Conservation (phyloP, 73 alveolate species). For the Paramecium bursaria region DNA sequence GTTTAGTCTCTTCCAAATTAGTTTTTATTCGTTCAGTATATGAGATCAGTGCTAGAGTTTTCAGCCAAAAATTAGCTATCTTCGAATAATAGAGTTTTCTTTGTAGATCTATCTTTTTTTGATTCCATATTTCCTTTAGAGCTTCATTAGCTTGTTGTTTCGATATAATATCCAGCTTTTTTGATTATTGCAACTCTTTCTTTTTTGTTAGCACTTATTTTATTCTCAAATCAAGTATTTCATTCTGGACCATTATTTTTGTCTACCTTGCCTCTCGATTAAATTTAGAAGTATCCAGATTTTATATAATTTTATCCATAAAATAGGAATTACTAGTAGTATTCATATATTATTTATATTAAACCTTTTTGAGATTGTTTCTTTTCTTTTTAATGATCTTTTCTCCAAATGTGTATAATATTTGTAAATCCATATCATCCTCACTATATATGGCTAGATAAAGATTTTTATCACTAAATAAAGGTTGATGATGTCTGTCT, state of each 20-base stretch:
- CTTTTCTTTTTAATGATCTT: background rate
- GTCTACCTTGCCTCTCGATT: slow-evolving; percentile 16
- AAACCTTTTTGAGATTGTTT: slow-evolving; percentile 41
- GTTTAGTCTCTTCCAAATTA: slow-evolving; percentile 21
- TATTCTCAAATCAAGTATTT: slow-evolving; percentile 16
- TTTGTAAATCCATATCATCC: slow-evolving; percentile 1
- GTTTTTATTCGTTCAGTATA: background rate
- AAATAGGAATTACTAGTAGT: background rate
- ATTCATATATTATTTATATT: slow-evolving; percentile 20
- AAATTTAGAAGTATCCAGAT: slow-evolving; percentile 25
- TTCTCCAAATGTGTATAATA: slow-evolving; percentile 18
- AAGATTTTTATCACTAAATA: slow-evolving; percentile 1
- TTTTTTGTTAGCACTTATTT: slow-evolving; percentile 19
- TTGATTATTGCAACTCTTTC: slow-evolving; percentile 16
- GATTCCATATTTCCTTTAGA: slow-evolving; percentile 28
- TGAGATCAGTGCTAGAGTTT: background rate
- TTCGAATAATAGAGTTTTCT: background rate
- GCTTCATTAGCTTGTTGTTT: slow-evolving; percentile 45
- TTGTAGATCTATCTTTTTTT: background rate
- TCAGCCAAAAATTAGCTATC: slow-evolving; percentile 1
- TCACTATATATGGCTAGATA: slow-evolving; percentile 34
- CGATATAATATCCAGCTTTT: slow-evolving; percentile 13
- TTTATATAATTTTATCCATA: background rate
- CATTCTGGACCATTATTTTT: background rate
- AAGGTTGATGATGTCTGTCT: slow-evolving; percentile 30